Conservation (phyloP, 805 yeast species). For the Jamesozyma piceae region DNA sequence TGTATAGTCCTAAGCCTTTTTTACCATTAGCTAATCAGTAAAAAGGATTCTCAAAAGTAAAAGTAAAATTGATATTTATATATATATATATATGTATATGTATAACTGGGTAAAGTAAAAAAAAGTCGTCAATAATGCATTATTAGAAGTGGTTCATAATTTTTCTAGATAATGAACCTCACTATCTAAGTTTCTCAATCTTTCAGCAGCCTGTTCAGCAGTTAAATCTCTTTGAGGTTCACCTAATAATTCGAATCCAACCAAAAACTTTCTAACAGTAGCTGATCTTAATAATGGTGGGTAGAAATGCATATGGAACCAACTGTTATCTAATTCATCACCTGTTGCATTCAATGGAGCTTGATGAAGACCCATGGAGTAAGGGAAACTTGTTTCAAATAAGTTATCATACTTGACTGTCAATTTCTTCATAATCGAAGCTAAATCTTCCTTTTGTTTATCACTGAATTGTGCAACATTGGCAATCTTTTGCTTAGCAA, state of each 20-base stretch:
- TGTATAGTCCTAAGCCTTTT: too few species aligned
- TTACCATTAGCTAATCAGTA: too few species aligned
- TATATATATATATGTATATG: too few species aligned
- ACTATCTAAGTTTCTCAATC: slow-evolving; percentile 39
- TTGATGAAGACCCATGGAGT: slow-evolving; percentile 77
- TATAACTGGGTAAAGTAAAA: too few species aligned
- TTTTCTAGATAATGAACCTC: slow-evolving; percentile 34
- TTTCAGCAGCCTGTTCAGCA: slow-evolving; percentile 26
- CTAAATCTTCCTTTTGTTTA: slow-evolving; percentile 45
- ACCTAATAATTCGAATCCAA: slow-evolving; percentile 61
- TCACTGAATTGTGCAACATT: slow-evolving; percentile 41
- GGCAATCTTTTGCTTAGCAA: slow-evolving; percentile 46
- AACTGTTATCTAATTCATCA: slow-evolving; percentile 39
- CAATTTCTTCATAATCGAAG: slow-evolving; percentile 40
- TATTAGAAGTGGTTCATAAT: too few species aligned
- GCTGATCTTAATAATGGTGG: slow-evolving; percentile 71
- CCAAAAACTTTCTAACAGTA: slow-evolving; percentile 64
- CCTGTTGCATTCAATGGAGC: slow-evolving; percentile 46
- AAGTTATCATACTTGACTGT: slow-evolving; percentile 64
- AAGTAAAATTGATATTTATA: too few species aligned
- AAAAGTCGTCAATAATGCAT: too few species aligned
- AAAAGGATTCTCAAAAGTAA: too few species aligned
- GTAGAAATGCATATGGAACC: slow-evolving; percentile 69
- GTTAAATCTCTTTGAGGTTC: slow-evolving; percentile 47
- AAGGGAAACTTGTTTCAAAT: slow-evolving; percentile 62